Conservation (phyloP, 345 rosid species). For the Aquilaria yunnanensis region DNA sequence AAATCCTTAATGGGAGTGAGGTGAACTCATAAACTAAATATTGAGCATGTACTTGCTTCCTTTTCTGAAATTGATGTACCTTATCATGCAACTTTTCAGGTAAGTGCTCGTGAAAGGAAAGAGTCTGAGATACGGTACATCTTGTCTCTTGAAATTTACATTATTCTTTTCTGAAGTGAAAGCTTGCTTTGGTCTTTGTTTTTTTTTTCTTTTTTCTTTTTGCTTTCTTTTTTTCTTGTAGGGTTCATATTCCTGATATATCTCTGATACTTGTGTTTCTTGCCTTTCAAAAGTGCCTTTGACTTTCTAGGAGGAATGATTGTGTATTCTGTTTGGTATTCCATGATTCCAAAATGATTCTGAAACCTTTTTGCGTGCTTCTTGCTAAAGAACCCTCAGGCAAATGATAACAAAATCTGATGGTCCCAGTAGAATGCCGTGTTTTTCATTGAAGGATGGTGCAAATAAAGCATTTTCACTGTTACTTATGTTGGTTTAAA, state of each 20-base stretch:
- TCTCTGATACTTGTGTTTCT: background rate
- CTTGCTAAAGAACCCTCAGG: too few species aligned
- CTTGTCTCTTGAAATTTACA: slow-evolving; percentile 2
- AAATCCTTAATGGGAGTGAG: slow-evolving; percentile 95
- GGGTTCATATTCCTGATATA: background rate
- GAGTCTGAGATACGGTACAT: slow-evolving; percentile 92
- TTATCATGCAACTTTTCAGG: slow-evolving; percentile 33
- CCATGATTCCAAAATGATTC: too few species aligned
- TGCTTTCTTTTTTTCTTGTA: background rate
- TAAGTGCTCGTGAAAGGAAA: slow-evolving; percentile 78
- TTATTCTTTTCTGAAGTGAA: slow-evolving; percentile 7
- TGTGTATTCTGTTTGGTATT: too few species aligned
- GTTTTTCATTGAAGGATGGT: too few species aligned
- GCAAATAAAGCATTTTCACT: too few species aligned
- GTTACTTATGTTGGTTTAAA: too few species aligned
- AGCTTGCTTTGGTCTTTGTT: background rate
- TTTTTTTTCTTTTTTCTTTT: background rate
- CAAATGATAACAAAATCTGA: too few species aligned
- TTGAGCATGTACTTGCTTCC: slow-evolving; percentile 7
- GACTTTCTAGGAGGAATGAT: too few species aligned
- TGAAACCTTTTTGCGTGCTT: too few species aligned
- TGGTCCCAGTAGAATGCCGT: too few species aligned
- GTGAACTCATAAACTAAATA: slow-evolving; percentile 30
- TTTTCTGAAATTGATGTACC: slow-evolving; percentile 16
- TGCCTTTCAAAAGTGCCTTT: too few species aligned